phyloP scores from a whole-genome alignment of 2,329 filamentous ascomycete species.

The Colletotrichum sidae region DNA sequence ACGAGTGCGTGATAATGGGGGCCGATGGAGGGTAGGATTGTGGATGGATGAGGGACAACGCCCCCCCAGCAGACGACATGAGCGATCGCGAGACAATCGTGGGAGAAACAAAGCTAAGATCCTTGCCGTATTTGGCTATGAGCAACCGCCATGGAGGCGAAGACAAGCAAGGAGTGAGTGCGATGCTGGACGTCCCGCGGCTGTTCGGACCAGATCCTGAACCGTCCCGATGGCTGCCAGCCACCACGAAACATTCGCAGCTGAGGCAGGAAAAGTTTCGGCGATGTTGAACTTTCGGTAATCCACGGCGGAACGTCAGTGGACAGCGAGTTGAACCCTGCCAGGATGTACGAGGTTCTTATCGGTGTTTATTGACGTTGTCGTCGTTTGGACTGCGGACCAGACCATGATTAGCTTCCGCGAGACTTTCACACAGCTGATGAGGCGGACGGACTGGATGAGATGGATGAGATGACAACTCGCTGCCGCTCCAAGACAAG shows the following conservation, averaged over 20 bases:
- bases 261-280: slow-evolving; percentile 22
- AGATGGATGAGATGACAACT: no score
- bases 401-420: no score
- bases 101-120: neutral
- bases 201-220: slow-evolving; percentile 14
- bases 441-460: no score
- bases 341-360: neutral
- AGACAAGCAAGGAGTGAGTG: neutral
- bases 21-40: slow-evolving; percentile 2
- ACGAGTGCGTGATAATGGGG: no score
- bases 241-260: slow-evolving; percentile 12
- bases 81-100: slow-evolving; percentile 3
- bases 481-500: no score
- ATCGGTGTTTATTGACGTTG: no score
- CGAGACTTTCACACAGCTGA: no score
- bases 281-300: slow-evolving; percentile 5
- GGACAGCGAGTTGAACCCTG: neutral
- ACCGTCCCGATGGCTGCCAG: slow-evolving; percentile 5
- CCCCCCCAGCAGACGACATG: neutral
- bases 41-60: neutral
- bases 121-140: neutral
- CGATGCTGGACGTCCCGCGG: neutral
- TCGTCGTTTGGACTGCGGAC: no score
- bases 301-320: neutral
- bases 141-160: neutral